A percentile compares a stretch with the other conserved stretches of the same genome.
These are phyloP conservation scores for Astrephomene gubernaculifera DNA, from an alignment of 139 green algal species.

Conservation along the genomic window DNA sequence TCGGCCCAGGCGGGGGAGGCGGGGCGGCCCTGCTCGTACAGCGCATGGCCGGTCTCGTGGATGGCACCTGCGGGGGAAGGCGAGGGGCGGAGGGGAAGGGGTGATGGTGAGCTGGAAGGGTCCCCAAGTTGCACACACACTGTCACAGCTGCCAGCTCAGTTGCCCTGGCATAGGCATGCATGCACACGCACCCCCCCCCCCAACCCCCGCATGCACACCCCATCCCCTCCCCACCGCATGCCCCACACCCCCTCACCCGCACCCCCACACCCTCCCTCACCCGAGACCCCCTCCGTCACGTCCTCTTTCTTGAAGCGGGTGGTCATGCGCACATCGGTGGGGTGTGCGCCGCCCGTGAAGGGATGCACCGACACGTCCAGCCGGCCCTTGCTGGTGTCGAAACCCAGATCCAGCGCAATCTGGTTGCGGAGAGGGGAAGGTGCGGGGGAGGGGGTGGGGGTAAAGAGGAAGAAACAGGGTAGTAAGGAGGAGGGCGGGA, in stretches of 20 bases:
- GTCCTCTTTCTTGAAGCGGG: constrained; percentile 87
- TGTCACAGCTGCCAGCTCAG: not conserved
- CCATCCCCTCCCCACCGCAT: not conserved
- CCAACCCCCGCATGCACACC: not conserved
- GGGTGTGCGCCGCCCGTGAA: constrained; percentile 80
- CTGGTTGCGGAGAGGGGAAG: not conserved
- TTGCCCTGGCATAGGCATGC: not conserved
- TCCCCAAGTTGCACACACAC: not conserved
- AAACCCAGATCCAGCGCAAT: constrained; percentile 87
- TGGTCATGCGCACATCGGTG: constrained; percentile 94
- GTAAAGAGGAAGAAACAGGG: too few species aligned
- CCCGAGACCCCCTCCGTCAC: constrained; percentile 83
- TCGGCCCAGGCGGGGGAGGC: constrained; percentile 58
- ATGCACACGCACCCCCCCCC: not conserved
- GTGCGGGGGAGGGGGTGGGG: not conserved
- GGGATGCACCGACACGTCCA: constrained; percentile 89
- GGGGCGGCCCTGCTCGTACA: constrained; percentile 94
- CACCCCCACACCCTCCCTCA: not conserved
- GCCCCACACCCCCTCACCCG: not conserved
- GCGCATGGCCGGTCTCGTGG: constrained; percentile 85
- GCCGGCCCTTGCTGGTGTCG: constrained; percentile 72
- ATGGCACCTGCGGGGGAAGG: constrained; percentile 55
- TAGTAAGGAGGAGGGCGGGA: not conserved
- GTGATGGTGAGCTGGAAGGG: not conserved
- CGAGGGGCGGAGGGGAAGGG: not conserved